These are phyloP conservation scores for Aspergillus jensenii DNA, from an alignment of 2,329 filamentous ascomycete species.

Conservation along the genomic window DNA sequence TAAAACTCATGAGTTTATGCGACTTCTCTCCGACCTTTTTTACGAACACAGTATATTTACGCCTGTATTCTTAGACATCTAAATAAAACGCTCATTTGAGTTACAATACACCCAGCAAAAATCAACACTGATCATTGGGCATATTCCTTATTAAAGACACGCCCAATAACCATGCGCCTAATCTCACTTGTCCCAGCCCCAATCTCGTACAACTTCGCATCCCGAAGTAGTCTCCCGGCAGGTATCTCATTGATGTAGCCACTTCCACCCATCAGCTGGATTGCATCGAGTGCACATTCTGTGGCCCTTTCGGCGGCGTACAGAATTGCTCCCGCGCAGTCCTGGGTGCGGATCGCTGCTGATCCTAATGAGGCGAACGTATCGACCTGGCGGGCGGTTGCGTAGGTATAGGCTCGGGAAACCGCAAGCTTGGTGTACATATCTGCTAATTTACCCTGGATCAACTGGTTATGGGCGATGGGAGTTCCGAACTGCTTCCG, in stretches of 20 bases:
- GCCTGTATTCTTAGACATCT: constrained; percentile 9
- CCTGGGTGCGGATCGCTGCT: constrained; percentile 70
- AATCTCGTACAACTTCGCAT: constrained; percentile 88
- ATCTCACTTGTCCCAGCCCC: constrained; percentile 95
- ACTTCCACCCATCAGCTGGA: constrained; percentile 92
- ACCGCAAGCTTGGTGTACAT: constrained; percentile 96
- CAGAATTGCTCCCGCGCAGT: constrained; percentile 91
- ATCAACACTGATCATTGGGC: constrained; percentile 27
- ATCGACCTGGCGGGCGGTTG: constrained; percentile 76
- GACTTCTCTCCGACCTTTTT: neutral
- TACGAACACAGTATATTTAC: constrained; percentile 16
- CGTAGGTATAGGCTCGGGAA: constrained; percentile 81
- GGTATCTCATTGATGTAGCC: constrained; percentile 96
- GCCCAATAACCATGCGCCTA: constrained; percentile 87
- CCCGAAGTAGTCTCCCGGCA: constrained; percentile 77
- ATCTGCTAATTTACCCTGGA: constrained; percentile 90
- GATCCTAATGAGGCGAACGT: constrained; percentile 56
- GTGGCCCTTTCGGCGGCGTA: constrained; percentile 87
- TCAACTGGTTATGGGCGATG: constrained; percentile 87
- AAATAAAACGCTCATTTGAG: constrained; percentile 1
- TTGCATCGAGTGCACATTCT: constrained; percentile 80
- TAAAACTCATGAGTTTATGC: constrained; percentile 2
- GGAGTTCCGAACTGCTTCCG: constrained; percentile 85
- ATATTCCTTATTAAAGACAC: constrained; percentile 87
- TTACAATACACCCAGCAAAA: neutral